Evolutionary conservation across 176 grass and related monocot genomes (phyloP), one percentile per base, ranked within the genome.

Genomic region (Eremochloa ophiuroides): DNA sequence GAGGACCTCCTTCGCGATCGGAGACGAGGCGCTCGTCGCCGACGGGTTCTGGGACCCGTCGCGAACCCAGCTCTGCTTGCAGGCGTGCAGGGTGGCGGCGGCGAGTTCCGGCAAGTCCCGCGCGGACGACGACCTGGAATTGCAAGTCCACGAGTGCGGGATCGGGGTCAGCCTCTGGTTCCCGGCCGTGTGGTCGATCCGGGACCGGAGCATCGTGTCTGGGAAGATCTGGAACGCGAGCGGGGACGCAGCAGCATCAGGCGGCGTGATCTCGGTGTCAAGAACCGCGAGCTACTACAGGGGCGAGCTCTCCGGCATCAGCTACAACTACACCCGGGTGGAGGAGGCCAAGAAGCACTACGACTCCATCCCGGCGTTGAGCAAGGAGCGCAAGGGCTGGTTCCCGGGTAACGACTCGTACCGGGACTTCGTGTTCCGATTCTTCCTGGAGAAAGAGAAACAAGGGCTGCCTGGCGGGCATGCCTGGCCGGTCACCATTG

Each of bases 21-120:
- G 71, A 2, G 71, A 73, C 71, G 71, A 73, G 71, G 71, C 71
- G 71, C 71, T 73, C 28, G 71, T 73, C 44, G 71, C 44, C 44
- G 44, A 73, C 27, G 71, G 71, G 44, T 22, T 22, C 44, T 73
- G 71, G 71, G 71, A 73, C 44, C 18, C 28, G 27, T 7, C 16
- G 5, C 71, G 71, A 6, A 34, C 4, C 16, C 28, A 11, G 71
- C 71, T 73, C 71, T 73, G 71, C 71, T 4, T 73, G 27, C 30
- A 18, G 17, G 71, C 71, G 44, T 73, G 71, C 71, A 44, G 71
- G 4, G 44, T 73, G 44, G 44, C 28, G 4, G 44, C 51, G 44
- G 44, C 28, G 71, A 18, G 44, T 1, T 51, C 71, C 0, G 17
- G 17, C 71, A 10, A 11, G 71, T 22, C 26, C 44, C 5, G 28